Conservation (phyloP, 1,284 basidiomycete genomes). For the Fomitopsis pinicola region DNA sequence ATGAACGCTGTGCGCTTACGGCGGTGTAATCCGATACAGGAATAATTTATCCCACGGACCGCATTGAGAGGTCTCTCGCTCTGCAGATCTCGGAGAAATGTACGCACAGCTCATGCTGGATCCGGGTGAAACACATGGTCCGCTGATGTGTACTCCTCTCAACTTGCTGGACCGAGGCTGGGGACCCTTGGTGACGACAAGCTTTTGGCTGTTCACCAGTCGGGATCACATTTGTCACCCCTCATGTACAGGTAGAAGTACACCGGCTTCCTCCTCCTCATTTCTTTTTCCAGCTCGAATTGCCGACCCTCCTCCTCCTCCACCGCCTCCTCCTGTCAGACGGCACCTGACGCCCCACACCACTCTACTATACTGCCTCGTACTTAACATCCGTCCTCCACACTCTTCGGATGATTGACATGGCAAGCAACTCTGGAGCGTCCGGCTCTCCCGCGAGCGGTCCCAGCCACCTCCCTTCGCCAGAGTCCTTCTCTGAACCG, state of each 20-base stretch:
- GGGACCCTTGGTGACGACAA: conserved; percentile 28
- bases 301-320: conserved; percentile 14
- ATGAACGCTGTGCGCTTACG: conserved; percentile 7
- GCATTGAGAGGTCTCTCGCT: neutral
- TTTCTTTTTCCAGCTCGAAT: conserved; percentile 22
- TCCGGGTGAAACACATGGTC: conserved; percentile 11
- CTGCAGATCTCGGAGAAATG: conserved; percentile 8
- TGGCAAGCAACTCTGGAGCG: conserved; percentile 18
- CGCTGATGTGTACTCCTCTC: conserved; percentile 5
- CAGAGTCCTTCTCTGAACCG: conserved; percentile 22
- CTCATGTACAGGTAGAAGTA: conserved; percentile 22
- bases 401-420: conserved; percentile 9
- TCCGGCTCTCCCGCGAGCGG: conserved; percentile 35
- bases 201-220: conserved; percentile 18
- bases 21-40: conserved; percentile 3
- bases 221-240: conserved; percentile 17
- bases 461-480: conserved; percentile 24
- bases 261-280: conserved; percentile 13
- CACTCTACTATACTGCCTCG: conserved; percentile 8
- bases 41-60: conserved; percentile 2
- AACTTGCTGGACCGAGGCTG: conserved; percentile 9
- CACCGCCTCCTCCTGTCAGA: conserved; percentile 15
- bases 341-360: conserved; percentile 9
- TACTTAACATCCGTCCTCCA: conserved; percentile 10
- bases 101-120: conserved; percentile 2